phyloP scores from a whole-genome alignment of 2,329 filamentous ascomycete species.

The Malbranchea zuffiana region DNA sequence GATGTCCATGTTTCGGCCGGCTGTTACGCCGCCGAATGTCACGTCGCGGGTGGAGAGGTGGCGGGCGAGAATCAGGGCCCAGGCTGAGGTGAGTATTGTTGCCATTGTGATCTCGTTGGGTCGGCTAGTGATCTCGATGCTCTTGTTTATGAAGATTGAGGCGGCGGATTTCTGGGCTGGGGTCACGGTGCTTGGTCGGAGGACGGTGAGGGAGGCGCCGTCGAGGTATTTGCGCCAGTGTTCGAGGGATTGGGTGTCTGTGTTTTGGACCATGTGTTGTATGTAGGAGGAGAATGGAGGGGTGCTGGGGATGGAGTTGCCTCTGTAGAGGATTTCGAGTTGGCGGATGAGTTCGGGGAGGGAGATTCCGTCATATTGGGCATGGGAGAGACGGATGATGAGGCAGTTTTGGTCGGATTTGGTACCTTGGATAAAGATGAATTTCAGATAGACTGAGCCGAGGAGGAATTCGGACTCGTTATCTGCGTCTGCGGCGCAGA shows the following conservation, averaged over 20 bases:
- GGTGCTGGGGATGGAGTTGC: constrained; percentile 19
- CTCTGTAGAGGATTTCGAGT: constrained; percentile 40
- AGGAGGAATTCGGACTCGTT: constrained; percentile 42
- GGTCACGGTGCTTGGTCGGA: constrained; percentile 9
- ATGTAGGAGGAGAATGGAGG: constrained; percentile 32
- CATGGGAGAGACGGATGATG: constrained; percentile 50
- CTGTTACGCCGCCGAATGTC: constrained; percentile 51
- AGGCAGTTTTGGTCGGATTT: constrained; percentile 30
- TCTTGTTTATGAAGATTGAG: constrained; percentile 4
- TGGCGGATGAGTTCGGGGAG: constrained; percentile 46
- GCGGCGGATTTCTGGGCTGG: constrained; percentile 6
- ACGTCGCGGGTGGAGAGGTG: constrained; percentile 41
- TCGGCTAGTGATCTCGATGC: constrained; percentile 39
- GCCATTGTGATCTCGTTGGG: constrained; percentile 46
- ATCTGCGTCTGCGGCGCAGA: constrained; percentile 40
- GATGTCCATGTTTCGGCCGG: constrained; percentile 47
- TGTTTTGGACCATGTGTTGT: constrained; percentile 20
- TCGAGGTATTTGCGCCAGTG: constrained; percentile 49
- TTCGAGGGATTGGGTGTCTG: constrained; percentile 30
- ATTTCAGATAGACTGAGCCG: constrained; percentile 47
- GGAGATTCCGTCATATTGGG: constrained; percentile 54
- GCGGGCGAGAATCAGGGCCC: constrained; percentile 47
- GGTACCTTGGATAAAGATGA: constrained; percentile 36
- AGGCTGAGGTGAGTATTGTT: constrained; percentile 49
- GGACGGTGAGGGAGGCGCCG: constrained; percentile 34